Base-by-base conservation (phyloP, 2,329 filamentous ascomycete species). In the Volutella citrinella region DNA sequence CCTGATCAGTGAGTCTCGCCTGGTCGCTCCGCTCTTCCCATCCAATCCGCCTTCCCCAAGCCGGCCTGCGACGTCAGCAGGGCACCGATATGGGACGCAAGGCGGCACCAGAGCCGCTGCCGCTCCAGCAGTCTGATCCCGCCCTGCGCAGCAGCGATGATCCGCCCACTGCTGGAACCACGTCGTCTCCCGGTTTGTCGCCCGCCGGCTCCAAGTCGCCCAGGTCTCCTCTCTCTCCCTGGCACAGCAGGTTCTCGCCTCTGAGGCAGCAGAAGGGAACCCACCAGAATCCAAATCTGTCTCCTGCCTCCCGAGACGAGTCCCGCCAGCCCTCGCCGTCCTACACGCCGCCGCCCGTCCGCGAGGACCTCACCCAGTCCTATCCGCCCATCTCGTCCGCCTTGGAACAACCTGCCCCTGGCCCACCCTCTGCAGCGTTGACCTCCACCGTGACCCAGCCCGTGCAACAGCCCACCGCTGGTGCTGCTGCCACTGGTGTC, bases 31-130 rank as follows among this genome's bases (percentile, higher is more conserved):
- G n/a, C n/a, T n/a, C n/a, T n/a, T n/a, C n/a, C n/a, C n/a, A n/a
- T n/a, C n/a, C n/a, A n/a, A n/a, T n/a, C n/a, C n/a, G 40, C 51
- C 46, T 40, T 52, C 42, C 38, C 41, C 33, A 46, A 45, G 38
- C 36, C 34, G 42, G 46, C 34, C 49, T 36, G 47, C 45, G 47
- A 46, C 40, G 41, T 49, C 43, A 51, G 38, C 43, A 49, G 43
- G n/a, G n/a, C n/a, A n/a, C n/a, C n/a, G n/a, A n/a, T 18, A 78
- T 78, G 74, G 73, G 68, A 63, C 75, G 74, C 59, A 79, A 76
- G 62, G 63, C 70, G 54, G 72, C 68, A 61, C 75, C 74, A 48
- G 69, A 77, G 65, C 74, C 75, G 61, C 68, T 78, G 62, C 61
- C 68, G 56, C 65, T 78, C 38, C 36, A 18, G 32, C 42, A 46